Percentiles rank a stretch among this genome's conserved stretches.
These are phyloP conservation scores for Knoxia roxburghii DNA, from an alignment of 257 asterid species.

Conservation along the genomic window DNA sequence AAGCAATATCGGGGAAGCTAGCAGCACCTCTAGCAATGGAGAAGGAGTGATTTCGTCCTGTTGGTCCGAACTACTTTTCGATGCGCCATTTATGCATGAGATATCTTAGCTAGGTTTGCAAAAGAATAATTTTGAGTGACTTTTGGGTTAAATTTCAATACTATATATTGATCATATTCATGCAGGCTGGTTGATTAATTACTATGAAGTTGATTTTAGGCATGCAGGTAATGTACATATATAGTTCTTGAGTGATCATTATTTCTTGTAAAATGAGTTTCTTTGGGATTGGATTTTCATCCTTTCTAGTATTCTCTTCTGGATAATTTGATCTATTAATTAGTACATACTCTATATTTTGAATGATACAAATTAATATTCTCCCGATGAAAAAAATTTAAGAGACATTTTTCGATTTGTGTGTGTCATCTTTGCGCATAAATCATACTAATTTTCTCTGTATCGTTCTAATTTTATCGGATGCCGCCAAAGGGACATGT, in stretches of 20 bases:
- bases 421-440: no score
- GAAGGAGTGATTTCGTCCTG: constrained; percentile 18
- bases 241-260: constrained; percentile 14
- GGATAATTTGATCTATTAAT: no score
- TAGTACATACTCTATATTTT: no score
- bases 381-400: no score
- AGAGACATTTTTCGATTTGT: no score
- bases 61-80: constrained; percentile 32
- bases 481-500: no score
- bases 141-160: background rate
- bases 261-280: background rate
- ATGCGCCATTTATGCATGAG: constrained; percentile 27
- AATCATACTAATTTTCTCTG: no score
- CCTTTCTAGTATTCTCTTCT: background rate
- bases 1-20: constrained; percentile 21
- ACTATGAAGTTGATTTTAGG: background rate
- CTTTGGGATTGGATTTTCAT: constrained; percentile 6
- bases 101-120: constrained; percentile 3
- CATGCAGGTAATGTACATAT: constrained; percentile 7
- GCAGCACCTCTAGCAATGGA: constrained; percentile 23
- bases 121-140: background rate
- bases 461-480: no score
- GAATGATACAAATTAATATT: no score
- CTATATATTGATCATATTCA: background rate
- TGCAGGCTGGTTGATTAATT: no score